phyloP scores from a whole-genome alignment of 805 yeast genomes.

The Candida montana region DNA sequence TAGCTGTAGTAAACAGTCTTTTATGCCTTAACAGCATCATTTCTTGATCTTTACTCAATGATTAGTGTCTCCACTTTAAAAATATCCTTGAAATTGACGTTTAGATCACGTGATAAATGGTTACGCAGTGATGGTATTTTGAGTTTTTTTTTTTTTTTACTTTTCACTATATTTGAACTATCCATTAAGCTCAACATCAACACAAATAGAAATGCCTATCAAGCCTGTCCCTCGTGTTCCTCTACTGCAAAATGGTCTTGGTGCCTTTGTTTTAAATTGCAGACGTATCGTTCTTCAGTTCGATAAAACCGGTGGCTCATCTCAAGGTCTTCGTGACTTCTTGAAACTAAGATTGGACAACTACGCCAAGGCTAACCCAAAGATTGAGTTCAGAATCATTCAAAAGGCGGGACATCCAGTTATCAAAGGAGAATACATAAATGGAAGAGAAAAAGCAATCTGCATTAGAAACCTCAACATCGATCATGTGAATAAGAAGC shows the following conservation, averaged over 20 bases:
- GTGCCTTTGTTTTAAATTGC: conserved; percentile 72
- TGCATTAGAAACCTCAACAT: conserved; percentile 72
- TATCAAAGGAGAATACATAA: conserved; percentile 50
- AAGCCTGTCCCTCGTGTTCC: conserved; percentile 57
- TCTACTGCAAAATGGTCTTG: conserved; percentile 68
- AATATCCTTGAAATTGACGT: neutral
- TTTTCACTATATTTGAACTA: neutral
- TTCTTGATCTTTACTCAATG: too few relatives aligned
- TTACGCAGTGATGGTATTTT: neutral
- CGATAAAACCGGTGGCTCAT: conserved; percentile 96
- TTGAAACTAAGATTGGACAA: conserved; percentile 46
- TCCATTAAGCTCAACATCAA: too few relatives aligned
- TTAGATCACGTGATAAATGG: neutral
- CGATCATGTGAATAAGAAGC: conserved; percentile 56
- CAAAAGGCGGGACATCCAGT: conserved; percentile 83
- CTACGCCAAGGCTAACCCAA: conserved; percentile 57
- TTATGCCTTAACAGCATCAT: neutral
- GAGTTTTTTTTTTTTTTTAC: neutral
- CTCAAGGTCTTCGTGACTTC: conserved; percentile 74
- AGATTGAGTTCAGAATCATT: conserved; percentile 64
- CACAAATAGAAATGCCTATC: conserved; percentile 37
- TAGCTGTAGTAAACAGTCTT: conserved; percentile 5
- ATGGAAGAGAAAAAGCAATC: conserved; percentile 48
- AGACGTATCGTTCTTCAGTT: conserved; percentile 68
- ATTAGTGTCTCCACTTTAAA: too few relatives aligned